Percentiles rank a stretch among this genome's conserved stretches.
These are phyloP conservation scores for Raddia guianensis DNA, from an alignment of 176 grass and related monocot species.

Conservation along the genomic window DNA sequence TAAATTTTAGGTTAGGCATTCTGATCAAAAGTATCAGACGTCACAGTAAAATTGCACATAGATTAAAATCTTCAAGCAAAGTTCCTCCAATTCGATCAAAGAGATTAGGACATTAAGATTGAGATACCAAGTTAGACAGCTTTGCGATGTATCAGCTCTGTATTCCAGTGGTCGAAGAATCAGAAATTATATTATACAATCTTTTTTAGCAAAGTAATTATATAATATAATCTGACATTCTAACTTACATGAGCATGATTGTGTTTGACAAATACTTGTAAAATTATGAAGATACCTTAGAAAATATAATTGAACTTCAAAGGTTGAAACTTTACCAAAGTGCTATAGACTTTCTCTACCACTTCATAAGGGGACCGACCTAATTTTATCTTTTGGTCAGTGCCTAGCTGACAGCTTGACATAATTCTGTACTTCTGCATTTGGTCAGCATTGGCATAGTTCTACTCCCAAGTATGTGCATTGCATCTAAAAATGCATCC, in stretches of 20 bases:
- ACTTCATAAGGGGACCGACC: background rate
- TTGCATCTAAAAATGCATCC: background rate
- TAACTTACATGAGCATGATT: conserved; percentile 7
- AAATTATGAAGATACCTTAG: background rate
- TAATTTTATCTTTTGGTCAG: background rate
- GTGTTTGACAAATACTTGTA: background rate
- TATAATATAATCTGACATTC: background rate
- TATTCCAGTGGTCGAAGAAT: background rate
- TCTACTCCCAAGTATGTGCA: background rate
- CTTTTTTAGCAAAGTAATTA: background rate
- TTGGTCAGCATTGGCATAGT: background rate
- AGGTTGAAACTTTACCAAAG: background rate
- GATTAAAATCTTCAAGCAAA: background rate
- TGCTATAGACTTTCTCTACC: background rate
- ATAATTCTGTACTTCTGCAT: background rate
- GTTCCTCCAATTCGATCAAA: background rate
- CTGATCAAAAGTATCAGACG: conserved; percentile 19
- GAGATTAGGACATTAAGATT: background rate
- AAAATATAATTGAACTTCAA: background rate
- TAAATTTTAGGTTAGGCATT: conserved; percentile 41
- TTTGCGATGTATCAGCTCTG: background rate
- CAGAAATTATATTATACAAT: background rate
- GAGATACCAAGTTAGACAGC: conserved; percentile 6
- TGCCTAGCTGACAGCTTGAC: background rate
- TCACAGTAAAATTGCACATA: background rate